Evolutionary conservation across 192 early-diverging fungal genomes (phyloP), one percentile per base, ranked within the genome.

Genomic region (Gamsiella multidivaricata): DNA sequence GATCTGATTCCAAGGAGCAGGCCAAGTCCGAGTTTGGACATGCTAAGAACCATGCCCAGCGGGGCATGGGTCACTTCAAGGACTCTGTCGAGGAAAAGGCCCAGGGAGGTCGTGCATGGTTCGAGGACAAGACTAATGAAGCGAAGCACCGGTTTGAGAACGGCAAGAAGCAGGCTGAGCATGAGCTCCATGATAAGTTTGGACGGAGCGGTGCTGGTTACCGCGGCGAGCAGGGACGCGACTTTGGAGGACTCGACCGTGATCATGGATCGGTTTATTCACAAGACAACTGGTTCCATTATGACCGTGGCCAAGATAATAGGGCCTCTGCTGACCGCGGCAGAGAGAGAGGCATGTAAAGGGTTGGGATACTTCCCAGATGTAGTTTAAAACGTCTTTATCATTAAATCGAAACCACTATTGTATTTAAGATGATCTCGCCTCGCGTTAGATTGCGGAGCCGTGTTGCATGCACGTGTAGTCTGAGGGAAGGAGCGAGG

Each of bases 221-320:
- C 26, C 28, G 46, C 22, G 54, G 57, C 5, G 45, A 65, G 20
- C 57, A 75, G 26, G 71, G 71, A 11, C 71, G 71, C 32, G 70
- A 74, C 18, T 61, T 54, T 53, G 49, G 62, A 39, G 54, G 43
- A 0, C 9, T 45, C 18, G 56, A 43, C 7, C 66, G 61, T 31
- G 36, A 69, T 54, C 73, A 59, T 29, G 34, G 50, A 7, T 68
- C 73, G 9, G 39, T 68, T 47, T 68, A 76, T 46, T 68, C 65
- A 25, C 23, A 62, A 20, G 74, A 78, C 54, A 62, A 69, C 41
- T 78, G 74, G 74, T 78, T 78, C 55, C 74, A 78, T 45, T 69
- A 50, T 52, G 74, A 59, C 28, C 36, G 57, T 8, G 53, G 60
- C 12, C 54, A 61, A 17, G 65, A 68, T n/a, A 25, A 26, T 0